phyloP scores from a whole-genome alignment of 1,284 basidiomycete genomes.

The Leccinum pachyderme region DNA sequence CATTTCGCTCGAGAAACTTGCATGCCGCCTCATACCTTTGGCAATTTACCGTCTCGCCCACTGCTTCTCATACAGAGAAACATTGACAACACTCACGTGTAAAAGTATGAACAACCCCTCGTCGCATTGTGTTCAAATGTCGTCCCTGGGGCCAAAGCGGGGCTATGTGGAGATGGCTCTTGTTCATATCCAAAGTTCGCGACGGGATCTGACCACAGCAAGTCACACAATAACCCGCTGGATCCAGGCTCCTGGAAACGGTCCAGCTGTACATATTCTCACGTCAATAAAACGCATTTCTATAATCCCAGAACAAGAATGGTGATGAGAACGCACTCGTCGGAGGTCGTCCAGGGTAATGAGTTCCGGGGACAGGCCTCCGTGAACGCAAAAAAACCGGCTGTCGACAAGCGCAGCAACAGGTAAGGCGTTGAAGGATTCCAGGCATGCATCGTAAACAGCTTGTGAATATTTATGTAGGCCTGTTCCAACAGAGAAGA shows the following conservation, averaged over 20 bases:
- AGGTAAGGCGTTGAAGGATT: constrained; percentile 90
- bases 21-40: constrained; percentile 88
- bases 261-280: constrained; percentile 57
- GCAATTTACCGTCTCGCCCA: background rate
- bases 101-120: constrained; percentile 93
- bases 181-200: constrained; percentile 71
- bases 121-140: constrained; percentile 87
- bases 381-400: constrained; percentile 98
- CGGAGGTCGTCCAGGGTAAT: constrained; percentile 80
- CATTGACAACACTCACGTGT: constrained; percentile 63
- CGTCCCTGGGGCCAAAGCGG: constrained; percentile 38
- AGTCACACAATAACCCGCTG: constrained; percentile 89
- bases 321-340: constrained; percentile 46
- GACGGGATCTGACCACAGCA: constrained; percentile 94
- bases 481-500: constrained; percentile 45
- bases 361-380: constrained; percentile 91
- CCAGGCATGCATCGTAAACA: constrained; percentile 89
- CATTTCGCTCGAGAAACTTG: constrained; percentile 91
- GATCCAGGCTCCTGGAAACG: constrained; percentile 95
- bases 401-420: constrained; percentile 92
- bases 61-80: constrained; percentile 1
- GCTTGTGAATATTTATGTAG: constrained; percentile 89
- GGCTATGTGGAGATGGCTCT: constrained; percentile 34
- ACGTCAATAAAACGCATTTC: constrained; percentile 3
- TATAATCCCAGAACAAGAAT: background rate